A percentile compares a stretch with the other conserved stretches of the same genome.
These are phyloP conservation scores for Papilionanthe hybrid DNA, from an alignment of 116 monocot genomes.

Conservation along the genomic window DNA sequence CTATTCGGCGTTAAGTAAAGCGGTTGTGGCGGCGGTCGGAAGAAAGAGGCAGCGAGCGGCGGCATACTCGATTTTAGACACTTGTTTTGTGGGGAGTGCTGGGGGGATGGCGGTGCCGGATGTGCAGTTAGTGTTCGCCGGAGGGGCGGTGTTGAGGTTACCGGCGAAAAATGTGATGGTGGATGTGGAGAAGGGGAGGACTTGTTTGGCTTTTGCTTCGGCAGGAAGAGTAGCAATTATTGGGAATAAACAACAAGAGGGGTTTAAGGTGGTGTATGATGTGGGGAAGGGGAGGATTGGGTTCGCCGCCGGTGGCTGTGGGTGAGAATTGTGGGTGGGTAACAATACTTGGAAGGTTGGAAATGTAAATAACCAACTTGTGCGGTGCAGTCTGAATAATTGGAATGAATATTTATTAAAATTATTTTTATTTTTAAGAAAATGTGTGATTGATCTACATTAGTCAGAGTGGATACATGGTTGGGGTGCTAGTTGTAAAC, in stretches of 20 bases:
- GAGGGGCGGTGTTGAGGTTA: conserved; percentile 55
- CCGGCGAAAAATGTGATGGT: conserved; percentile 38
- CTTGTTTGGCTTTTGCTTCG: conserved; percentile 74
- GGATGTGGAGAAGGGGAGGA: conserved; percentile 35
- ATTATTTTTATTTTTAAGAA: too few species aligned
- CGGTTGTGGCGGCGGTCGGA: conserved; percentile 36
- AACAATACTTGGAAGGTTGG: too few species aligned
- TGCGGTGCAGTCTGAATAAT: too few species aligned
- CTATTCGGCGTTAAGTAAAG: conserved; percentile 52
- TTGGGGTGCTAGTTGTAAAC: too few species aligned
- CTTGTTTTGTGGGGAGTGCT: conserved; percentile 59
- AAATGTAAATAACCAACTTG: too few species aligned
- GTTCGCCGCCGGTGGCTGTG: conserved; percentile 72
- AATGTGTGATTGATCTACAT: too few species aligned
- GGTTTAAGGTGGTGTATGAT: conserved; percentile 76
- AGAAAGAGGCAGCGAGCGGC: conserved; percentile 17
- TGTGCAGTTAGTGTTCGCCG: conserved; percentile 58
- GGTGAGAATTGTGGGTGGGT: conserved; percentile 19
- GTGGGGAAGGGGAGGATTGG: conserved; percentile 52
- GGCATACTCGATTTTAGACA: conserved; percentile 74
- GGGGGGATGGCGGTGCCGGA: conserved; percentile 31
- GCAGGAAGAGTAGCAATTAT: conserved; percentile 57
- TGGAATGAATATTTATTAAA: too few species aligned
- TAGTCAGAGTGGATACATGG: too few species aligned
- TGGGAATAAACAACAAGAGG: conserved; percentile 87